Percentiles rank a stretch among this genome's conserved stretches.
Evolutionary conservation across 805 yeast species (phyloP).

Genomic region (Metschnikowia shivogae): DNA sequence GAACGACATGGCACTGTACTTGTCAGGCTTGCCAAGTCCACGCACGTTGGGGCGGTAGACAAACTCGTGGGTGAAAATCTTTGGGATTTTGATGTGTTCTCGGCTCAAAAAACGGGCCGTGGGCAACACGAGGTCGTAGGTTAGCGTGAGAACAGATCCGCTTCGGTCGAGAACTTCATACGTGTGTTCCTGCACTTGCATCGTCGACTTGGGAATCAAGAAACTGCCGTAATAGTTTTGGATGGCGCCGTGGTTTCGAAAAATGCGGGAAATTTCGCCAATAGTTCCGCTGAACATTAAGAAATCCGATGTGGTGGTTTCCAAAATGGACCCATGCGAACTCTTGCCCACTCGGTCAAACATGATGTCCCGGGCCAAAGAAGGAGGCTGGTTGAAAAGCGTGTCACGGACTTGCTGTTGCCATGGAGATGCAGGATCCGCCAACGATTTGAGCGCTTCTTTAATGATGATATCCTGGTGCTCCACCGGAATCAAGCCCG

Average conservation of each 20-base stretch:
- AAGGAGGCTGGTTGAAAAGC: slow-evolving; percentile 79
- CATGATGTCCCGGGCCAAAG: slow-evolving; percentile 76
- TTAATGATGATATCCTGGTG: slow-evolving; percentile 87
- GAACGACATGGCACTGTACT: slow-evolving; percentile 79
- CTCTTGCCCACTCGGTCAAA: slow-evolving; percentile 53
- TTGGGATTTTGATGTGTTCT: slow-evolving; percentile 45
- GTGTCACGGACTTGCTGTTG: slow-evolving; percentile 87
- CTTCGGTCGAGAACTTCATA: slow-evolving; percentile 80
- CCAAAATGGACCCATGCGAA: slow-evolving; percentile 23
- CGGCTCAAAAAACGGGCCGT: slow-evolving; percentile 81
- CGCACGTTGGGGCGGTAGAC: slow-evolving; percentile 67
- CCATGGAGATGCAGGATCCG: slow-evolving; percentile 92
- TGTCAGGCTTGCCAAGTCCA: slow-evolving; percentile 65
- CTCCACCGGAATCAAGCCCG: slow-evolving; percentile 82
- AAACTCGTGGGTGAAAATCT: slow-evolving; percentile 70
- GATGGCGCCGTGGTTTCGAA: slow-evolving; percentile 81
- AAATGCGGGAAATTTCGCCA: slow-evolving; percentile 56
- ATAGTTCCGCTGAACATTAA: slow-evolving; percentile 58
- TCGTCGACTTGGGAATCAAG: slow-evolving; percentile 78
- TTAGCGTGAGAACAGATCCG: slow-evolving; percentile 84
- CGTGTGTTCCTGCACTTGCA: slow-evolving; percentile 57
- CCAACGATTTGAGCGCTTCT: slow-evolving; percentile 78
- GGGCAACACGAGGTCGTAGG: slow-evolving; percentile 87
- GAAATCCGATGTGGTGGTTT: slow-evolving; percentile 38
- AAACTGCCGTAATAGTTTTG: slow-evolving; percentile 62